Percentiles rank a stretch among this genome's conserved stretches.
phyloP scores from a whole-genome alignment of 805 yeast species.

The Saccharomycopsis sp. region DNA sequence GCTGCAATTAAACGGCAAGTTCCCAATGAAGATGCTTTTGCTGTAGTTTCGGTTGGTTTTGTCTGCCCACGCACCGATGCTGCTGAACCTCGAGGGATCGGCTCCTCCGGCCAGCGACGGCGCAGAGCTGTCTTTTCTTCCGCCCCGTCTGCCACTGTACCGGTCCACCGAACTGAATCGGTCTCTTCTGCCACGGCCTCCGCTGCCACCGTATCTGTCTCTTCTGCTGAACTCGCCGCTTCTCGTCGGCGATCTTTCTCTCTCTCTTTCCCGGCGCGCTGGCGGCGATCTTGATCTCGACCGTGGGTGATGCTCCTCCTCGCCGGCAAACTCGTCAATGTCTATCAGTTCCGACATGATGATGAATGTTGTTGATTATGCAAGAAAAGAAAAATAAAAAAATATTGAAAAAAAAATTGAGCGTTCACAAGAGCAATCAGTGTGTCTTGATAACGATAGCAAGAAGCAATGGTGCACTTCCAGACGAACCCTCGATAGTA shows the following conservation, averaged over 20 bases:
- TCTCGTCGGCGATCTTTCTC: constrained; percentile 24
- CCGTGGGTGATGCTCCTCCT: constrained; percentile 13
- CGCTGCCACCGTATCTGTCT: constrained; percentile 17
- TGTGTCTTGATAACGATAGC: too few species aligned
- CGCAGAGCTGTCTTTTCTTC: constrained; percentile 25
- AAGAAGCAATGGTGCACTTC: too few species aligned
- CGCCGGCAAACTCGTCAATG: constrained; percentile 47
- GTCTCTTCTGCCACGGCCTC: constrained; percentile 26
- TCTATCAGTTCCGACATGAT: constrained; percentile 53
- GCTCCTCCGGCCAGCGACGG: too few species aligned
- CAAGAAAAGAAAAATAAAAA: too few species aligned
- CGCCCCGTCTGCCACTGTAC: constrained; percentile 26
- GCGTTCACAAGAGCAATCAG: too few species aligned
- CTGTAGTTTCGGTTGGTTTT: constrained; percentile 50
- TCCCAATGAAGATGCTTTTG: constrained; percentile 66
- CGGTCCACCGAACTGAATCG: constrained; percentile 27
- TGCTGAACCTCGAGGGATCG: constrained; percentile 19
- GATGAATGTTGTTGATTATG: too few species aligned
- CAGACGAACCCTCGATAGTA: too few species aligned
- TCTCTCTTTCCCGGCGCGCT: too few species aligned
- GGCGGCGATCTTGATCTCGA: constrained; percentile 22
- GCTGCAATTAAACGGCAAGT: constrained; percentile 56
- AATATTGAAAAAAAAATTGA: too few species aligned
- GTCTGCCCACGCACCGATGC: constrained; percentile 27
- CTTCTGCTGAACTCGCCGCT: constrained; percentile 1